Base-by-base conservation (phyloP, 176 grass and related monocot genomes). In the Avena insularis region DNA sequence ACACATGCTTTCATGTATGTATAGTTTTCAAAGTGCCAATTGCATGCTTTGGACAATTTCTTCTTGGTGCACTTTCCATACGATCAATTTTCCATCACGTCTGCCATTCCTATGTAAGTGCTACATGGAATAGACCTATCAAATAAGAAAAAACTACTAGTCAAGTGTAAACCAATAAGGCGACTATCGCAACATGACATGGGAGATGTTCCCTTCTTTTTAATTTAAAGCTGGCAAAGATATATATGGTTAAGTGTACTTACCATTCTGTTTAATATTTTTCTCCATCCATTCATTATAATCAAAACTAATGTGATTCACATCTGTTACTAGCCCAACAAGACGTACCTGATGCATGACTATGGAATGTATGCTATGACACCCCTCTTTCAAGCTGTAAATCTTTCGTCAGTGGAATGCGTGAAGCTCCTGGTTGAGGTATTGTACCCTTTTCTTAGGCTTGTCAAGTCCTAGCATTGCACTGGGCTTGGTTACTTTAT, bases 351-450 rank as follows among this genome's bases (percentile, higher is more conserved):
- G 65, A 60, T 71, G 12, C 6, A 66, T 12, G 25, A 66, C 4
- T 48, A 33, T 58, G 61, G 63, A 69, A n/a, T 19, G 50, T 70
- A 58, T 79, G 47, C 31, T 78, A 86, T 79, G 64, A 86, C 84
- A 79, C 76, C 84, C 51, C 84, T 86, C 51, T 71, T 86, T 60
- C 84, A 79, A 51, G 84, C 84, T 35, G 25, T 86, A 79, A 59
- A 71, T 71, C 63, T 60, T 79, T 71, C 76, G 29, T 71, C 84
- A 71, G 36, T 80, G 21, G 17, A 86, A 79, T 86, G 84, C 31
- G 64, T 71, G 51, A 86, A 86, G 53, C 84, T 86, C 62, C 63
- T 86, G 35, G 65, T 86, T 86, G 64, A 86, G 76, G 84, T 77
- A 85, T 51, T 77, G 12, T 25, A 54, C 59, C 3, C 63, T 57